Percentiles rank a stretch among this genome's conserved stretches.
Evolutionary conservation across 352 stramenopile genomes (phyloP).

Genomic region (Globisporangium polare): DNA sequence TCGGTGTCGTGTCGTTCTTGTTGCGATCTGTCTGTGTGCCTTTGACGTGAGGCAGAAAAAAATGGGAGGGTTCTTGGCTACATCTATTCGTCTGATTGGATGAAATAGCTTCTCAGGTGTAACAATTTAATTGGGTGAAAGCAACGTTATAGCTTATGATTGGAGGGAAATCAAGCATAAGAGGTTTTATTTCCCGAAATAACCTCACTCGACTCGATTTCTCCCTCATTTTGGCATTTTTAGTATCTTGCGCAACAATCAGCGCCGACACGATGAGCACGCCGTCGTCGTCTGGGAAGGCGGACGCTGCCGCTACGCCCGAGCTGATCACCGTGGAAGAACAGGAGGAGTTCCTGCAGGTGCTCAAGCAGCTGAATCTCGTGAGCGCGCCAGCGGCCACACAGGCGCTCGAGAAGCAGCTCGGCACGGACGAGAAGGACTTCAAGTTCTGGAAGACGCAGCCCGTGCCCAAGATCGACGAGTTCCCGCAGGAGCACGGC

Average conservation of each 20-base stretch:
- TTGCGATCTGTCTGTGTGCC: not conserved
- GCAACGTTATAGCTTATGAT: too few relatives aligned
- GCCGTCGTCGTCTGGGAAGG: not conserved
- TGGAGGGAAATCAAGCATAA: too few relatives aligned
- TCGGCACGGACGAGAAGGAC: slow-evolving; percentile 26
- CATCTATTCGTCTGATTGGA: too few relatives aligned
- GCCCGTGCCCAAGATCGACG: slow-evolving; percentile 71
- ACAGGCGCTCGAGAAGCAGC: slow-evolving; percentile 11
- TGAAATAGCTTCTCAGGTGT: too few relatives aligned
- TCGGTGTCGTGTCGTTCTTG: not conserved
- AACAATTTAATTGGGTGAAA: too few relatives aligned
- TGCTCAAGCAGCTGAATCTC: slow-evolving; percentile 66
- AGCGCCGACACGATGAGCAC: not conserved
- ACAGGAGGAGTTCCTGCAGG: slow-evolving; percentile 63
- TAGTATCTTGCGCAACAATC: not conserved
- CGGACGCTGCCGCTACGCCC: slow-evolving; percentile 3
- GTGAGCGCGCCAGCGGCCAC: slow-evolving; percentile 22
- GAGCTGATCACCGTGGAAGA: slow-evolving; percentile 50
- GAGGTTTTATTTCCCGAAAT: too few relatives aligned
- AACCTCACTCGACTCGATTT: too few relatives aligned
- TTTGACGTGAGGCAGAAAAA: not conserved
- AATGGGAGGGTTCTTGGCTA: too few relatives aligned
- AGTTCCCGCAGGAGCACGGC: slow-evolving; percentile 71
- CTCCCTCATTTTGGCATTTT: too few relatives aligned
- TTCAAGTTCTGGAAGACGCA: slow-evolving; percentile 92